Conservation (phyloP, 73 alveolate species). For the Loxodes magnus region DNA sequence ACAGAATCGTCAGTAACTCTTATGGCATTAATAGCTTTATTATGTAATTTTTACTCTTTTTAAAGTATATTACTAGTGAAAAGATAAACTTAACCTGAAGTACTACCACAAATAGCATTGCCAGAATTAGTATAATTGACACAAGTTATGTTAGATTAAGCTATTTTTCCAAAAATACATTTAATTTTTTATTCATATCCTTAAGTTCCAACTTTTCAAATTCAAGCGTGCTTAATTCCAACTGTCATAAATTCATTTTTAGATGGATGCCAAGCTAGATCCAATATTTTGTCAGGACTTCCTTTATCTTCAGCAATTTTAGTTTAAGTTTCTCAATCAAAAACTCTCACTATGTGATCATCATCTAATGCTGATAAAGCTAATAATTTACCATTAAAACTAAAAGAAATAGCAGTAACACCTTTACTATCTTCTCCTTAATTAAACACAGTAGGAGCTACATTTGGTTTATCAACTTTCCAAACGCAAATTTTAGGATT, state of each 20-base stretch:
- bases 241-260: constrained; percentile 56
- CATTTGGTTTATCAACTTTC: constrained; percentile 71
- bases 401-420: constrained; percentile 70
- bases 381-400: constrained; percentile 70
- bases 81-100: constrained; percentile 34
- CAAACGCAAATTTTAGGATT: constrained; percentile 79
- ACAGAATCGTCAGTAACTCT: constrained; percentile 32
- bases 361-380: constrained; percentile 79
- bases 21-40: constrained; percentile 43
- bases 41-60: constrained; percentile 33
- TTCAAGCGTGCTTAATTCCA: constrained; percentile 73
- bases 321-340: constrained; percentile 59
- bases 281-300: constrained; percentile 82
- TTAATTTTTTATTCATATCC: constrained; percentile 46
- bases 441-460: constrained; percentile 53
- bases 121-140: constrained; percentile 60
- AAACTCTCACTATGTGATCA: constrained; percentile 80
- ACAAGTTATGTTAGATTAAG: constrained; percentile 55
- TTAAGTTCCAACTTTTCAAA: constrained; percentile 55
- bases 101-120: constrained; percentile 69
- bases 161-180: constrained; percentile 65
- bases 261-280: constrained; percentile 55
- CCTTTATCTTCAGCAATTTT: constrained; percentile 60
- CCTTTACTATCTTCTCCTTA: constrained; percentile 70
- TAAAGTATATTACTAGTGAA: constrained; percentile 40